Conservation (phyloP, 768 basidiomycete species). For the Tricholomella constricta region DNA sequence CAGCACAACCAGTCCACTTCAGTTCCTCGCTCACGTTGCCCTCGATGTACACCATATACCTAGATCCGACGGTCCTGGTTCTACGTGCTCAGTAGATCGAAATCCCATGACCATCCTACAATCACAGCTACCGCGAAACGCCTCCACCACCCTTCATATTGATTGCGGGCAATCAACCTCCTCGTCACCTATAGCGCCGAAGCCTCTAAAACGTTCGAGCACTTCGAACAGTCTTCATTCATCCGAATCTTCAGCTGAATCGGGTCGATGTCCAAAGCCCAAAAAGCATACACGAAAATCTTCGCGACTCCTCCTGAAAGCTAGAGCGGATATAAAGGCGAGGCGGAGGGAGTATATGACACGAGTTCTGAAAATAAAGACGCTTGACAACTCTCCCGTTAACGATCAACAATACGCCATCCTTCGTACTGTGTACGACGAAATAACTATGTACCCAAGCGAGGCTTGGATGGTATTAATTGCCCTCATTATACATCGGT, state of each 20-base stretch:
- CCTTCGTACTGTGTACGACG: slow-evolving; percentile 63
- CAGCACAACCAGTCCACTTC: slow-evolving; percentile 30
- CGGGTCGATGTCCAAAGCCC: slow-evolving; percentile 27
- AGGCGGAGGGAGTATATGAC: slow-evolving; percentile 36
- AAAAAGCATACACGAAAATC: slow-evolving; percentile 28
- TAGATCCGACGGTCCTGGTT: slow-evolving; percentile 19
- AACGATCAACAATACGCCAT: slow-evolving; percentile 58
- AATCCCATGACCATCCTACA: slow-evolving; percentile 7
- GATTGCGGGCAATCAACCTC: slow-evolving; percentile 23
- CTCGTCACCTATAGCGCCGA: slow-evolving; percentile 17
- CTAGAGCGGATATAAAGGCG: slow-evolving; percentile 32
- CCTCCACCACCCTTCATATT: slow-evolving; percentile 27
- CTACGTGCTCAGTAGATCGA: slow-evolving; percentile 4
- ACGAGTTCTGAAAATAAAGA: slow-evolving; percentile 41
- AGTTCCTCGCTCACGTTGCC: slow-evolving; percentile 38
- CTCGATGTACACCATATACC: slow-evolving; percentile 19
- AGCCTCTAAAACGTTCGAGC: slow-evolving; percentile 31
- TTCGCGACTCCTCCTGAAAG: slow-evolving; percentile 26
- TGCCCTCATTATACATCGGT: slow-evolving; percentile 60
- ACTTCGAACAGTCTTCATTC: slow-evolving; percentile 26
- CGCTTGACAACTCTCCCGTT: slow-evolving; percentile 57
- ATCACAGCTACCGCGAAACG: slow-evolving; percentile 18
- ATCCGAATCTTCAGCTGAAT: slow-evolving; percentile 18
- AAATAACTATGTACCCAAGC: slow-evolving; percentile 66
- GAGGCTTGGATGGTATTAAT: slow-evolving; percentile 63